Base-by-base conservation (phyloP, 148 eudicot genomes). In the Fagopyrum esculentum region DNA sequence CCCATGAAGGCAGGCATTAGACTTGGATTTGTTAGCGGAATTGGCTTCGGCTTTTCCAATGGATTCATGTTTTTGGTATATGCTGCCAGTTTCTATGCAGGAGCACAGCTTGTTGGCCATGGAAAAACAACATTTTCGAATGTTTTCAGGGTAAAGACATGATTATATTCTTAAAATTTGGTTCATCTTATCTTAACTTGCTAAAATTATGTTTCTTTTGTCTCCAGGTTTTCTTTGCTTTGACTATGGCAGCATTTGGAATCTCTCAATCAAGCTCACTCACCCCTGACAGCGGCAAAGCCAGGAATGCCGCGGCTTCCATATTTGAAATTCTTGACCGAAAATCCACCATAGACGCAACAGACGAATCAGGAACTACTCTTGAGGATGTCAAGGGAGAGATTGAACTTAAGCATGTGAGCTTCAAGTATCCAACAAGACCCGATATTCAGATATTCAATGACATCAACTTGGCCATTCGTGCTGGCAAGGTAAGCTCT, bases 381-480 rank as follows among this genome's bases (percentile, higher is more conserved):
- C 66, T 84, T 29, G 88, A 84, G 68, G 76, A 69, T 56, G 85
- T 89, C 2, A 85, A 81, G 78, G 96, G 96, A 47, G 88, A 88
- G n/a, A 85, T 90, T 74, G 87, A 88, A 76, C 78, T 90, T 59
- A 77, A 77, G 13, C 88, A 84, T 60, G 79, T 91, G 43, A 82
- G 85, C 79, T 91, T 91, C 78, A 86, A 76, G 16, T 91, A 91
- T 76, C 88, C 96, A 9, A 84, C 86, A 6, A 84, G 93, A 61
- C 96, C 90, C 45, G 82, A 83, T 48, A 75, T 88, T 69, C 88
- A 82, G 66, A 83, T 90, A 22, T 83, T 90, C 59, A 81, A 80
- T 0, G 88, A 89, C 85, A 84, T 90, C n/a, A 71, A 78, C 77
- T 76, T 90, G 78, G 82, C 74, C 11, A 87, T 90, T 77, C 86